Evolutionary conservation across 306 rosid genomes (phyloP), one percentile per base, ranked within the genome.

Genomic region (Pachyrhizus erosus): DNA sequence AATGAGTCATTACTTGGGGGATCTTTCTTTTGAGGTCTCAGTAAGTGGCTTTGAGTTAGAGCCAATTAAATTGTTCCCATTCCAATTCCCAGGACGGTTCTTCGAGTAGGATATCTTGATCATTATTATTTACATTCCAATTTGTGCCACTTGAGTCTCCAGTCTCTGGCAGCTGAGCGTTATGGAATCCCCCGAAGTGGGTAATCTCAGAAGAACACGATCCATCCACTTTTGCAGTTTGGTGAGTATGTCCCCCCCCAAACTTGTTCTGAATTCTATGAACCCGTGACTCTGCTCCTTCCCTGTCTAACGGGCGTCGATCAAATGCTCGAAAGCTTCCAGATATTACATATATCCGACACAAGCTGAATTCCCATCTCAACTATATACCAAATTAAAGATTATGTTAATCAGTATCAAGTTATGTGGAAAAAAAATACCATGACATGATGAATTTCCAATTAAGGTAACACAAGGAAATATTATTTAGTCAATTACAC

Each of bases 301-400:
- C 57, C 0, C 8, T 13, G 68, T 88, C 86, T 17, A 83, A 45
- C 8, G 97, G 98, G 0, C 98, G 97, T 2, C 97, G 83, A 81
- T 94, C 98, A 69, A 90, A 94, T 7, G 97, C 95, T 83, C 94
- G 87, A 61, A 87, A 80, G 79, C 88, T 88, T 72, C 97, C 98
- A 0, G 98, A 94, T 65, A 93, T 55, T 5, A 93, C 88, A 67
- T 94, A 94, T 0, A 94, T 87, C 62, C 98, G 89, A 49, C 94
- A 94, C 87, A 94, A 64, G 80, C 97, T 90, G 87, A 93, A 94
- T 70, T 94, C 98, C 49, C 90, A 60, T 77, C 97, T 87, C 89
- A 94, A 55, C 98, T 91, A 49, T 7, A 84, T 76, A 72, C 71
- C 61, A 46, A 76, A 40, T 9, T 5, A 11, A 10, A 57, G 12